phyloP scores from a whole-genome alignment of 2,329 filamentous ascomycete species.

The Corynespora cassiicola region DNA sequence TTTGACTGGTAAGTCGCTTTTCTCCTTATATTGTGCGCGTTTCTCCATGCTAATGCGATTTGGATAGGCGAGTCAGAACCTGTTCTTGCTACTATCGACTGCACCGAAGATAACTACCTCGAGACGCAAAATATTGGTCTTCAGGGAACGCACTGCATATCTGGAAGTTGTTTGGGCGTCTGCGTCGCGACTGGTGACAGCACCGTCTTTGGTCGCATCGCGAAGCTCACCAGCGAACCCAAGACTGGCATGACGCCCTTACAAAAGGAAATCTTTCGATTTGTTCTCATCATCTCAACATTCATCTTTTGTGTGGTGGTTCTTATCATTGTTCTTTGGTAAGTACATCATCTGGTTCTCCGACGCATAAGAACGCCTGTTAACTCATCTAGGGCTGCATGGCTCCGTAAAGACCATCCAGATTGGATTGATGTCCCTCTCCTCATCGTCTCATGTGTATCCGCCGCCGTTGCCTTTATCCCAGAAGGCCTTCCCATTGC shows the following conservation, averaged over 20 bases:
- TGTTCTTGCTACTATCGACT: slow-evolving; percentile 68
- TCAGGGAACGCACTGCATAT: slow-evolving; percentile 80
- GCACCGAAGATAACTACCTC: slow-evolving; percentile 72
- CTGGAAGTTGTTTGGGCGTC: slow-evolving; percentile 70
- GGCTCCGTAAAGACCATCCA: slow-evolving; percentile 71
- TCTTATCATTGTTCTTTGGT: slow-evolving; percentile 72
- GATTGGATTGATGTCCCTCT: slow-evolving; percentile 75
- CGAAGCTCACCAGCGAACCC: slow-evolving; percentile 73
- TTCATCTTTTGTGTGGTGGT: slow-evolving; percentile 72
- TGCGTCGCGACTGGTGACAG: slow-evolving; percentile 75
- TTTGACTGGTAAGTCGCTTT: slow-evolving; percentile 62
- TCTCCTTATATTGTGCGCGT: too few relatives aligned
- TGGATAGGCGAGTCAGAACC: slow-evolving; percentile 69
- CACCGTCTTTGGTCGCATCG: slow-evolving; percentile 79
- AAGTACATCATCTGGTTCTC: slow-evolving; percentile 20
- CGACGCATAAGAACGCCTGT: slow-evolving; percentile 1
- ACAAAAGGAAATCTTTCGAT: slow-evolving; percentile 75
- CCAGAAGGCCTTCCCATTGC: slow-evolving; percentile 61
- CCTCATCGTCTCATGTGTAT: slow-evolving; percentile 75
- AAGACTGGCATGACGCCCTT: slow-evolving; percentile 72
- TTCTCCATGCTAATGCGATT: too few relatives aligned
- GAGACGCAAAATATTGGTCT: slow-evolving; percentile 79
- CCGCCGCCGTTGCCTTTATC: slow-evolving; percentile 75
- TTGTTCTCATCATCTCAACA: slow-evolving; percentile 72
- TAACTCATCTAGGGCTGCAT: slow-evolving; percentile 63